Evolutionary conservation across 1,284 basidiomycete genomes (phyloP), one percentile per base, ranked within the genome.

Genomic region (Tilletia horrida): DNA sequence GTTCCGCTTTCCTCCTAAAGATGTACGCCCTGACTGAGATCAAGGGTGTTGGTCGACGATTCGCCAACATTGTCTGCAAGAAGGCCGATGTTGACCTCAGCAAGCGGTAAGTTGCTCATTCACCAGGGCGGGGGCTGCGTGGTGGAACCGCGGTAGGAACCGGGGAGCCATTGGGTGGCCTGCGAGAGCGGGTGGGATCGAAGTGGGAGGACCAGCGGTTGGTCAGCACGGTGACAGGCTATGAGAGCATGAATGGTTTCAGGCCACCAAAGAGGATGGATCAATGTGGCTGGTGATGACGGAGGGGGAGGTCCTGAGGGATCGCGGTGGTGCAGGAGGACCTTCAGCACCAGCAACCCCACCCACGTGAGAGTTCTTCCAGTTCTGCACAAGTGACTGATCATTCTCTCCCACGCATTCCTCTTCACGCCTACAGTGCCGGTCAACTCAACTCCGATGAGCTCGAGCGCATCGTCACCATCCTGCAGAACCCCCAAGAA

Each of bases 61-160:
- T 97, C 86, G 89, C 96, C 83, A 98, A 98, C 86, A 86, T 98
- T 82, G 95, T 98, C 80, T 97, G 94, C 90, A 98, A 98, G 87
- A 99, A 99, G 88, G 96, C 96, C 77, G 96, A 98, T 86, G 91
- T 99, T 69, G 94, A 98, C 84, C 88, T 99, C 76, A 91, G 88
- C 88, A 99, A 99, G 87, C 92, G 96, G 94, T 96, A 80, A 73
- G 90, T 86, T 40, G 4, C 35, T n/a, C 6, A 40, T 40, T 40
- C 6, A 40, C 35, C n/a, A n/a, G n/a, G n/a, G n/a, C n/a, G n/a
- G n/a, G n/a, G n/a, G n/a, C n/a, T n/a, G 35, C 35, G 35, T 4
- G 35, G 4, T 40, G 35, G 35, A 40, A 6, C 6, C 35, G 35
- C 6, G 11, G 4, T 40, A 11, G 35, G 35, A 40, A 40, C 11